Evolutionary conservation across 306 rosid species (phyloP), one percentile per base, ranked within the genome.

Genomic region (Lupinus albus): DNA sequence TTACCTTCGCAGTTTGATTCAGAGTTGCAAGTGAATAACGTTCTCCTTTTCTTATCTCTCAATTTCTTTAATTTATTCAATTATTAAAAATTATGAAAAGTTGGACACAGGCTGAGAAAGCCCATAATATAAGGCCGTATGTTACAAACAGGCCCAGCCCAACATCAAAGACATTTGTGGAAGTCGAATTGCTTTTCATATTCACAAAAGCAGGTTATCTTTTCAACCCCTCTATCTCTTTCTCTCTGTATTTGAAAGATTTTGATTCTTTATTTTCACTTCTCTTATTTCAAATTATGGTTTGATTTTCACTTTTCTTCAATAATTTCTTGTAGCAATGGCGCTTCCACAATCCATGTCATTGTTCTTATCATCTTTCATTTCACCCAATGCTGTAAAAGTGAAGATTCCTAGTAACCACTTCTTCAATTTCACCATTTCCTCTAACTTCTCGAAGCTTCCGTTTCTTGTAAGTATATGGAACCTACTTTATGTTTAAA

Each of bases 241-340:
- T 30, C 41, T 12, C 4, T 11, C 0, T 56, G 12, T 35, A 47
- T 58, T 58, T 13, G 63, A 57, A 6, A 49, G 51, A 48, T 3
- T 30, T 30, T 33, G 6, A 11, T 59, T 70, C n/a, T 28, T 42
- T 2, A 13, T 55, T 30, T 44, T 15, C 20, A 3, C 38, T 59
- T 15, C 16, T 6, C 4, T 70, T 57, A 28, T 28, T 74, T 42
- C 15, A 0, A 10, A 6, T 36, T 32, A 55, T 65, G 4, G 3
- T 20, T 32, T 73, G 32, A 50, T 1, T 14, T 17, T 2, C 21
- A 1, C 16, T 52, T 62, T 7, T 52, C 3, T 60, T 46, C 28
- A 63, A 17, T 59, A 32, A 49, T 1, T 48, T 70, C 70, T 33
- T 17, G 73, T 71, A 63, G 80, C 57, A 72, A 89, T 89, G 96